Evolutionary conservation across 331 rosid species (phyloP), one percentile per base, ranked within the genome.

Genomic region (Telfairia occidentalis): DNA sequence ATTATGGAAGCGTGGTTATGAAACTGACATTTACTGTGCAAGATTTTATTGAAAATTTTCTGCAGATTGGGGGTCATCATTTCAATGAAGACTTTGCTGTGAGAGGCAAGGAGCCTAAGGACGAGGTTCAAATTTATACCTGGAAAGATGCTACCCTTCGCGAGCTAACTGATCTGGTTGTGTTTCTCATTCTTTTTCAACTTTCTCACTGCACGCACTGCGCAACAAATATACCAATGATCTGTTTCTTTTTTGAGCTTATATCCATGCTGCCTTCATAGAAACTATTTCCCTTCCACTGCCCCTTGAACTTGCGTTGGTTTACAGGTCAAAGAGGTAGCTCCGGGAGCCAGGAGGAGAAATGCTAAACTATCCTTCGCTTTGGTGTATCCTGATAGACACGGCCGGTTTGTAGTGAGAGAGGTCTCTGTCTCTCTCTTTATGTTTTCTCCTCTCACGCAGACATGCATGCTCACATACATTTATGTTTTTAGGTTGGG

Each of bases 111-210:
- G 97, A 89, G 57, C 97, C 98, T 42, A 88, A 88, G 79, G 96
- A 94, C n/a, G 96, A 94, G 77, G 98, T 94, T 84, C 97, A 94
- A 84, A 94, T 94, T 78, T 94, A 94, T 81, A 94, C 98, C 0
- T 90, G 98, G 98, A 94, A 88, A 83, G 98, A 94, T 80, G 98
- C 98, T 0, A 95, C 97, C 37, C 96, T 95, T 15, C 82, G 98
- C 1, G 98, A 95, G 59, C 82, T 91, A 38, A 95, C 96, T 76
- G 98, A 91, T 86, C 89, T 91, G 63, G 98, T 94, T 84, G 49
- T 82, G 16, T 29, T 10, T 15, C 63, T 5, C 54, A 9, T 24
- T 46, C 67, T 24, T 24, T 5, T 40, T 67, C 13, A 67, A 40
- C n/a, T 3, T 73, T 49, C 35, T 28, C 7, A 58, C 30, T 69